Base-by-base conservation (phyloP, 306 rosid genomes). In the Neltuma alba region DNA sequence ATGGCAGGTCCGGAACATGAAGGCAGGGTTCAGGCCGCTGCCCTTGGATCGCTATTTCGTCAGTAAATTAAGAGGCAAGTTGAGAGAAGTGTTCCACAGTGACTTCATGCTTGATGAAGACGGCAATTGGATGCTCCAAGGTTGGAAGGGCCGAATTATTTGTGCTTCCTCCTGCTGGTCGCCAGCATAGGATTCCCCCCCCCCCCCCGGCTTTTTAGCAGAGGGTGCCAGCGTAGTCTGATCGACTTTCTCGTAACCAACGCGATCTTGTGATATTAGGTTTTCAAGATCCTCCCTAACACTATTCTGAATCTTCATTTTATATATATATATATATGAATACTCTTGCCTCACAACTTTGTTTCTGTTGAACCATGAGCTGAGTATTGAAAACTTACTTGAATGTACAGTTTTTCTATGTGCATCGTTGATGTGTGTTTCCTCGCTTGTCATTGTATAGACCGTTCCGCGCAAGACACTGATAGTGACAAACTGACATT, bases 121-220 rank as follows among this genome's bases (percentile, higher is more conserved):
- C 28, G 47, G 70, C 5, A 61, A 90, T 4, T 90, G 93, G 94
- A 33, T 92, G 88, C 83, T 90, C 0, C 95, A 90, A 55, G 87
- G 97, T 60, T 92, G 94, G 97, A 92, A 86, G 85, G 94, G 94
- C 0, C 50, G 93, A 63, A 78, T 85, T 50, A 63, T 86, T 2
- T 65, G 38, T 71, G 93, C 97, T 83, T 83, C 91, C 37, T 82
- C 93, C 1, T 86, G 92, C 80, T 92, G 92, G 92, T 78, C 81
- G 3, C 89, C 92, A 1, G 82, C 89, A 33, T 89, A 85, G 85
- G 72, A 18, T 68, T n/a, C n/a, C n/a, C n/a, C n/a, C n/a, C n/a
- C n/a, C n/a, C n/a, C n/a, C n/a, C n/a, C n/a, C n/a, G n/a, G n/a
- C n/a, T n/a, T n/a, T n/a, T n/a, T n/a, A n/a, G n/a, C n/a, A n/a